Percentiles rank a stretch among this genome's conserved stretches.
These are phyloP conservation scores for Galerina sulciceps DNA, from an alignment of 768 basidiomycete genomes.

Conservation along the genomic window DNA sequence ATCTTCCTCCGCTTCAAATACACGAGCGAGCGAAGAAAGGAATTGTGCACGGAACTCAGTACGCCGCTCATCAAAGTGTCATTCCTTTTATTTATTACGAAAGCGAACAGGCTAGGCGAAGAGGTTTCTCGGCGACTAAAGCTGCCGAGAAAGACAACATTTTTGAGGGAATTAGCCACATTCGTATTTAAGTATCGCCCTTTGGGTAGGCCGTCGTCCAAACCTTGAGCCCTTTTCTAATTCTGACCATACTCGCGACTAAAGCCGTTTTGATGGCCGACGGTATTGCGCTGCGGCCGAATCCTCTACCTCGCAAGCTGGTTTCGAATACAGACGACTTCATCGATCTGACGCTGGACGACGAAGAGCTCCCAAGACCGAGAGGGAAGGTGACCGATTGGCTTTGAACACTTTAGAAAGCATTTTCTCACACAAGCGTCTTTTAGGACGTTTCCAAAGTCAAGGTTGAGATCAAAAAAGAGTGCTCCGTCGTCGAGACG, in stretches of 20 bases:
- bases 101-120: background rate
- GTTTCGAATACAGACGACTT: background rate
- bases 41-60: constrained; percentile 29
- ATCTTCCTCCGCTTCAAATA: constrained; percentile 11
- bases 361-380: no score
- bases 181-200: background rate
- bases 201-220: background rate
- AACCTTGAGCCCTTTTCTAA: background rate
- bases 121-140: background rate
- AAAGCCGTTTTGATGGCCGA: background rate
- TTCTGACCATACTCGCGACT: background rate
- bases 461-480: no score
- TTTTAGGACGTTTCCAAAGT: no score
- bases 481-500: no score
- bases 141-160: background rate
- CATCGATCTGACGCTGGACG: background rate
- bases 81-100: background rate
- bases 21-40: constrained; percentile 32
- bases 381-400: no score
- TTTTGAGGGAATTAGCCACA: background rate
- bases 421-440: no score
- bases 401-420: no score
- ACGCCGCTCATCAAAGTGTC: background rate
- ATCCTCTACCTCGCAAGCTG: background rate
- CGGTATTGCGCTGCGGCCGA: background rate